Evolutionary conservation across 139 green algal species (phyloP), one percentile per base, ranked within the genome.

Genomic region (Zygnema cylindricum): DNA sequence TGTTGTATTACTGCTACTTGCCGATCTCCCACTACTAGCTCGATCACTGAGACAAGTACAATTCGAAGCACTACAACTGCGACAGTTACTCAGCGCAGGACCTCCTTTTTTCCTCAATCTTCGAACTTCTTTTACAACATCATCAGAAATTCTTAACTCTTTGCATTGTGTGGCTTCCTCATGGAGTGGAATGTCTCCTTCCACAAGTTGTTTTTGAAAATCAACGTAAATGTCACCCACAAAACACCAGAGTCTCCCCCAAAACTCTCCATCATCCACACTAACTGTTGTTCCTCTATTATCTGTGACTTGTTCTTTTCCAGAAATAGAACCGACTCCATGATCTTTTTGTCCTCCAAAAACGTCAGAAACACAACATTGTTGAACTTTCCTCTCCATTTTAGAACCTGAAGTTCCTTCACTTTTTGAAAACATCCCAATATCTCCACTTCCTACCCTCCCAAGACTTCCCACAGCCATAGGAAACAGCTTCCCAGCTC

Each of bases 141-240:
- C 79, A 22, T 91, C 81, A 3, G 75, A 55, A 30, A 90, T 89
- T 35, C 78, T 81, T 25, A 90, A 38, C 36, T 89, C 86, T 1
- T 32, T 35, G 22, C 42, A 55, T 23, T 32, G 43, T 16, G 41
- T 36, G 1, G 69, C 84, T 76, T 85, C 84, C 36, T 85, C 32
- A 21, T 89, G 73, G 3, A 76, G 35, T 32, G 69, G 39, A 42
- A 82, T 39, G 21, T 43, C 23, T 41, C 76, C 84, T 32, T 33
- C 76, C 2, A 55, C 75, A 22, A 88, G 36, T 21, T 57, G 84
- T 0, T 41, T 43, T 81, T 89, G 36, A 30, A 90, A 38, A 23
- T 90, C 36, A 25, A 90, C 86, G 39, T 90, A 90, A 32, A 90
- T 7, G 43, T 90, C 86, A 2, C 86, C 86, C 21, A 90, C 86